Conservation (phyloP, 2,329 filamentous ascomycete species). For the Arthrobotrys conoides region DNA sequence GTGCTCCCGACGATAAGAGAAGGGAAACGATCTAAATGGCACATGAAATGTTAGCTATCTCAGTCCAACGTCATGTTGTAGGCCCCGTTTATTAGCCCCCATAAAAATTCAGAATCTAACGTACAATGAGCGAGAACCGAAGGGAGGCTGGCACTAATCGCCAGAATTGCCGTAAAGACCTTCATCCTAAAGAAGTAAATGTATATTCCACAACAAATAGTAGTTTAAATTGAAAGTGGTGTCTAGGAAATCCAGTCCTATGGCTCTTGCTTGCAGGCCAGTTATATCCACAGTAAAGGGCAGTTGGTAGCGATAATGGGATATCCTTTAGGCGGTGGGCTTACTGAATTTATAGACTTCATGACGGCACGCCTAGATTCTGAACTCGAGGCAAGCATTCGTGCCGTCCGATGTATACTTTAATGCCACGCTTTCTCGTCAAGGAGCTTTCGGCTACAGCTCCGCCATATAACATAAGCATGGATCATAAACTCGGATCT, state of each 20-base stretch:
- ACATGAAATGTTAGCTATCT: constrained; percentile 23
- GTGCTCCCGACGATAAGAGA: constrained; percentile 68
- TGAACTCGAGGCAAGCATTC: background rate
- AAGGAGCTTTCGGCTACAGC: constrained; percentile 50
- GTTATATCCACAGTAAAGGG: background rate
- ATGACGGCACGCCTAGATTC: background rate
- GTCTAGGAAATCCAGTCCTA: constrained; percentile 20
- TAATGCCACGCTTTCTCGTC: constrained; percentile 9
- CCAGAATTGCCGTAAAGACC: constrained; percentile 55
- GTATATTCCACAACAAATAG: background rate
- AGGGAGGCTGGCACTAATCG: constrained; percentile 57
- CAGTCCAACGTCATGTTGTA: constrained; percentile 2
- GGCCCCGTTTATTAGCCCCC: too few relatives aligned
- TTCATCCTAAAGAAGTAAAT: constrained; percentile 50
- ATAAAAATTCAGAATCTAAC: background rate
- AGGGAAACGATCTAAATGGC: constrained; percentile 63
- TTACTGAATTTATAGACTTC: constrained; percentile 27
- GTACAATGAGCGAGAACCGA: constrained; percentile 61
- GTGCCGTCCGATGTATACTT: background rate
- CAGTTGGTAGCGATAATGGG: background rate
- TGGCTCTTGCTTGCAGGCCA: background rate
- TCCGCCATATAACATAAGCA: constrained; percentile 32
- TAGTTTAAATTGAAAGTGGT: background rate
- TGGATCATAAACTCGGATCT: constrained; percentile 16
- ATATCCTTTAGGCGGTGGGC: constrained; percentile 1